A percentile compares a stretch with the other conserved stretches of the same genome.
These are phyloP conservation scores for Hordeum marinum DNA, from an alignment of 176 grass and related monocot species.

Conservation along the genomic window DNA sequence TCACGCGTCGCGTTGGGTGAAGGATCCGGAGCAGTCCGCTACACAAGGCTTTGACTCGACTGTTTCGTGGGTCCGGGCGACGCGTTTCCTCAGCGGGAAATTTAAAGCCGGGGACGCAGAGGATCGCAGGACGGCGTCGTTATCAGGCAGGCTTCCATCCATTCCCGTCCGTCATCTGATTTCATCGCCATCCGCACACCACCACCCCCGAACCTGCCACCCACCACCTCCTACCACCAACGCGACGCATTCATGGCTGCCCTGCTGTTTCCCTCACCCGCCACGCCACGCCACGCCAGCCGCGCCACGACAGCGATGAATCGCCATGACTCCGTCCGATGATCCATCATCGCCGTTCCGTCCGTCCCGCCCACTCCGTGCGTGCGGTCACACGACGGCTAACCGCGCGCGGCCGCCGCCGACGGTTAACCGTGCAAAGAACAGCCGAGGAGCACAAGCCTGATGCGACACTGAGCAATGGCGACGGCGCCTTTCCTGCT, in stretches of 20 bases:
- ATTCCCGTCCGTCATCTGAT: not conserved
- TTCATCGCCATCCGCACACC: not conserved
- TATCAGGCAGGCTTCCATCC: not conserved
- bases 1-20: not conserved
- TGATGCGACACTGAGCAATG: not conserved
- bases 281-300: not conserved
- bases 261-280: not conserved
- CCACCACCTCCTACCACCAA: not conserved
- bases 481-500: not conserved
- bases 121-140: not conserved
- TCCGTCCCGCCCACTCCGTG: not conserved
- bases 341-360: not conserved
- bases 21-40: not conserved
- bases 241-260: not conserved
- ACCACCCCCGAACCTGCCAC: not conserved
- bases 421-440: slow-evolving; percentile 1
- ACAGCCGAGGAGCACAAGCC: not conserved
- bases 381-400: not conserved
- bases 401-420: not conserved
- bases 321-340: not conserved
- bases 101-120: not conserved
- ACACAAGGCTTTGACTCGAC: too few species aligned
- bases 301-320: not conserved
- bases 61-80: not conserved
- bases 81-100: not conserved